Evolutionary conservation across 2,329 filamentous ascomycete genomes (phyloP).

Genomic region (Simplicillium sp.): DNA sequence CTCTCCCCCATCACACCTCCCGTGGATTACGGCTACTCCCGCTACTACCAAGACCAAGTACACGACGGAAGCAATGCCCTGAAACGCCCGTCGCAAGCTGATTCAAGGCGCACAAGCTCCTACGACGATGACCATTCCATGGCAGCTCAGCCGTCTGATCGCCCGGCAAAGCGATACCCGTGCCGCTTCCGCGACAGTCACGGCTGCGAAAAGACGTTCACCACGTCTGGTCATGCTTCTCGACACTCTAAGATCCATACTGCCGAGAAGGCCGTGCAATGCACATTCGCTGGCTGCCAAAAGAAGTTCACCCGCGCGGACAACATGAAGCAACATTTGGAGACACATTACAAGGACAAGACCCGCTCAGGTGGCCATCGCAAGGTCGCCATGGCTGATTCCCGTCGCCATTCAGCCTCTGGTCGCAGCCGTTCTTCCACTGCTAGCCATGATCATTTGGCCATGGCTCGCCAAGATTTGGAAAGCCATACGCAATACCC

Average conservation of each 20-base stretch:
- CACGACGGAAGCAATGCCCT: constrained; percentile 15
- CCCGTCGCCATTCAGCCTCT: constrained; percentile 21
- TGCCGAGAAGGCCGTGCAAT: constrained; percentile 66
- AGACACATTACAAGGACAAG: constrained; percentile 64
- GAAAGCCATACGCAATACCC: constrained; percentile 29
- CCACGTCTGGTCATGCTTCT: constrained; percentile 76
- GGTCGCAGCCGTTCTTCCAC: constrained; percentile 20
- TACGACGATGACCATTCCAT: constrained; percentile 41
- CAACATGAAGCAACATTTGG: constrained; percentile 81
- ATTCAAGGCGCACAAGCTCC: constrained; percentile 35
- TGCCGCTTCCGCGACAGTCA: constrained; percentile 64
- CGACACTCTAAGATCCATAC: constrained; percentile 80
- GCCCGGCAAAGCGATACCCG: constrained; percentile 58
- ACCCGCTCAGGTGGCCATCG: constrained; percentile 30
- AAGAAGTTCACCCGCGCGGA: constrained; percentile 76
- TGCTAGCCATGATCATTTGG: constrained; percentile 3
- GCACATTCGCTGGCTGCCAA: constrained; percentile 58
- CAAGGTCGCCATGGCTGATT: constrained; percentile 21
- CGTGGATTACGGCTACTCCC: constrained; percentile 30
- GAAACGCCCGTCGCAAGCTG: constrained; percentile 32
- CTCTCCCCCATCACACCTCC: constrained; percentile 47
- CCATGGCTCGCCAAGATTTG: constrained; percentile 13
- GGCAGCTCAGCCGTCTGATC: constrained; percentile 30
- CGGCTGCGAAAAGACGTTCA: constrained; percentile 71
- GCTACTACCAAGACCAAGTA: constrained; percentile 19